Conservation (phyloP, 176 grass and related monocot species). For the Carex scoparia region DNA sequence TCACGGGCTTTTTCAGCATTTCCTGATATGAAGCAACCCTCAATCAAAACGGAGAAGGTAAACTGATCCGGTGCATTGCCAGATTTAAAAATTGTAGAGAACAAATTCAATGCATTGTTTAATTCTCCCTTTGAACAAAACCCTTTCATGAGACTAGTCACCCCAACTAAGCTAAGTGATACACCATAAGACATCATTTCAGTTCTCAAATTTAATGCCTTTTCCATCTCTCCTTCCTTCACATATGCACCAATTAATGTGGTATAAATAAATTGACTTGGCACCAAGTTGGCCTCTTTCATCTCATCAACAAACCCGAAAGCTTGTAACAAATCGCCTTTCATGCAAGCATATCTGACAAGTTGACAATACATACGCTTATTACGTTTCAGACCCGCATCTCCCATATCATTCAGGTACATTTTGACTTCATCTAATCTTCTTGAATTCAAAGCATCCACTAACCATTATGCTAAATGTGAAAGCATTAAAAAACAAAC, state of each 20-base stretch:
- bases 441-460: slow-evolving; percentile 38
- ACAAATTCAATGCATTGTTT: slow-evolving; percentile 47
- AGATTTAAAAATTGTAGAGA: slow-evolving; percentile 29
- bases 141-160: slow-evolving; percentile 58
- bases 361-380: slow-evolving; percentile 19
- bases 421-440: slow-evolving; percentile 38
- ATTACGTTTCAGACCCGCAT: slow-evolving; percentile 30
- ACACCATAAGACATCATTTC: slow-evolving; percentile 40
- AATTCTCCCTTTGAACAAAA: slow-evolving; percentile 51
- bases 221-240: slow-evolving; percentile 50
- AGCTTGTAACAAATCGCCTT: slow-evolving; percentile 30
- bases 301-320: slow-evolving; percentile 37
- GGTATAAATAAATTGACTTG: slow-evolving; percentile 31
- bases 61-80: slow-evolving; percentile 44
- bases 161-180: slow-evolving; percentile 40
- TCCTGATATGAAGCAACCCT: slow-evolving; percentile 49
- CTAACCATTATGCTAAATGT: slow-evolving; percentile 52
- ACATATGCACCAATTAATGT: slow-evolving; percentile 42
- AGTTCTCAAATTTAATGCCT: slow-evolving; percentile 57
- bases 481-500: slow-evolving; percentile 30
- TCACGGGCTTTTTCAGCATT: slow-evolving; percentile 45
- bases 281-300: slow-evolving; percentile 35
- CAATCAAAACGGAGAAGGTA: slow-evolving; percentile 53
- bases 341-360: slow-evolving; percentile 41
- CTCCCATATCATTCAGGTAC: slow-evolving; percentile 66